Conservation (phyloP, 2,329 filamentous ascomycete species). For the Lachnellula subtilissima region DNA sequence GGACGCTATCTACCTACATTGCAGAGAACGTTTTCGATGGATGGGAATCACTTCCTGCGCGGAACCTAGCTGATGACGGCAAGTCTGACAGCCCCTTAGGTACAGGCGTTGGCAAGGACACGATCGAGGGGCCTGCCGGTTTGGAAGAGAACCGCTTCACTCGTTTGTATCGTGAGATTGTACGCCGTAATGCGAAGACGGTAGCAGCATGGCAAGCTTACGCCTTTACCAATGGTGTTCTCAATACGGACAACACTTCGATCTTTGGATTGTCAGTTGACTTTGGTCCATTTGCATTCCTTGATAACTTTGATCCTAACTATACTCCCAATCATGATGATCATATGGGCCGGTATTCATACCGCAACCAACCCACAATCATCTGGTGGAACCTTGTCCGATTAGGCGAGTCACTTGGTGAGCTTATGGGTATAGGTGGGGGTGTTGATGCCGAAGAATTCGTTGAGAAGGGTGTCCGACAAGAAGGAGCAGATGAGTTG, state of each 20-base stretch:
- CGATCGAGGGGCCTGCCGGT: conserved; percentile 62
- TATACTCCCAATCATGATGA: conserved; percentile 99
- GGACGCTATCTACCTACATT: conserved; percentile 73
- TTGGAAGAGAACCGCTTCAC: conserved; percentile 80
- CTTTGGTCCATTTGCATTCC: conserved; percentile 94
- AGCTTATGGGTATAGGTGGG: conserved; percentile 74
- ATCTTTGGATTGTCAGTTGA: conserved; percentile 85
- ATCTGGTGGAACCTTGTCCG: conserved; percentile 99
- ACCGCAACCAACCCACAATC: conserved; percentile 89
- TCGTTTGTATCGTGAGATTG: conserved; percentile 81
- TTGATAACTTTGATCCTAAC: conserved; percentile 90
- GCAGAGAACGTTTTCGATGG: conserved; percentile 84
- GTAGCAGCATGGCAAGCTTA: conserved; percentile 97
- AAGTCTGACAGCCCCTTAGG: conserved; percentile 36
- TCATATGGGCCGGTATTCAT: conserved; percentile 77
- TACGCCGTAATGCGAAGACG: conserved; percentile 76
- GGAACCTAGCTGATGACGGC: conserved; percentile 47
- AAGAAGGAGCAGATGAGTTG: conserved; percentile 65
- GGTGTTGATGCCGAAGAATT: conserved; percentile 69
- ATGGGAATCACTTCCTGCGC: conserved; percentile 75
- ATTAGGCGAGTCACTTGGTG: conserved; percentile 81
- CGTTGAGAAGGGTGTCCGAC: conserved; percentile 63
- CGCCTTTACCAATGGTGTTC: conserved; percentile 97
- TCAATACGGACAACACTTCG: conserved; percentile 97
- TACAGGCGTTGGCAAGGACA: conserved; percentile 48